Evolutionary conservation across 257 asterid genomes (phyloP), one percentile per base, ranked within the genome.

Genomic region (Anisodus tanguticus): DNA sequence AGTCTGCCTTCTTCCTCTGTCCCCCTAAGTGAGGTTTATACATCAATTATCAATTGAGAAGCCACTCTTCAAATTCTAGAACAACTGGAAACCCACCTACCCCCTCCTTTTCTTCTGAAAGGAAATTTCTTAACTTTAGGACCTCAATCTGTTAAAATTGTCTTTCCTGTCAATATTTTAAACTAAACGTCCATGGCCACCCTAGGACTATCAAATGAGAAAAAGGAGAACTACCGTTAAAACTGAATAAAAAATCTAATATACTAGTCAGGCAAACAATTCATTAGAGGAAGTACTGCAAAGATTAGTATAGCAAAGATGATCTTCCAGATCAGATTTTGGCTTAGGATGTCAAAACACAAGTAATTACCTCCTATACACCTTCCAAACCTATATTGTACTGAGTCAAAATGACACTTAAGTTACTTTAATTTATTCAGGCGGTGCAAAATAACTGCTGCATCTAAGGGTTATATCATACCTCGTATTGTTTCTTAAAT

Each of bases 401-500:
- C 58, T 0, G 35, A 71, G 58, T 71, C 79, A 77, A 76, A 66
- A 49, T 74, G 81, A 74, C 81, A 6, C 62, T 53, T 51, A 53
- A 26, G 49, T 31, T 53, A 31, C 22, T 53, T 77, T 2, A 31
- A 13, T 51, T 22, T 71, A 53, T 77, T 31, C 47, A 8, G 47
- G 15, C 2, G 2, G 11, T 0, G 64, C 47, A 51, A 77, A 51
- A 22, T 12, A 22, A 77, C 13, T 77, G 82, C 4, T 26, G 64
- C 64, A 26, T 77, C 64, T 53, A 77, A 45, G 53, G 69, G 10
- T 9, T 67, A 53, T 68, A 43, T 54, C 85, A 71, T 89, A 97
- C 99, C 97, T 16, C 84, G 83, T 85, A 91, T 60, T 91, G 91
- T 83, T 93, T 86, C 79, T 87, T 83, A 85, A 97, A 71, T 88